Percentiles rank a stretch among this genome's conserved stretches.
Evolutionary conservation across 2,329 filamentous ascomycete species (phyloP).

Genomic region (Monosporascus sp.): DNA sequence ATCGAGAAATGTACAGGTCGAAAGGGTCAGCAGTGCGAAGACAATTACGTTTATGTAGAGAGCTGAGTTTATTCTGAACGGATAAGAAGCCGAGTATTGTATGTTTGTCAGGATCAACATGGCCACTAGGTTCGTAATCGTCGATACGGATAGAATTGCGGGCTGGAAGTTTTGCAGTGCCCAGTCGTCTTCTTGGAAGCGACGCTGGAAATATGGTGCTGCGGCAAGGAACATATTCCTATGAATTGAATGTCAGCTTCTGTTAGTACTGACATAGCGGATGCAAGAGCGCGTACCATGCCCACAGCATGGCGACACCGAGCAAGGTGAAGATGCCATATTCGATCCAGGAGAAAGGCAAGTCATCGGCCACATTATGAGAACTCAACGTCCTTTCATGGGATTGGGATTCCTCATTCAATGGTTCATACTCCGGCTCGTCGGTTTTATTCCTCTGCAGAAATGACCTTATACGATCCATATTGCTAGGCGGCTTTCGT

Average conservation of each 20-base stretch:
- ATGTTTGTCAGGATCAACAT: slow-evolving; percentile 74
- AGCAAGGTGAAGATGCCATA: slow-evolving; percentile 81
- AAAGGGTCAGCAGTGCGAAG: slow-evolving; percentile 74
- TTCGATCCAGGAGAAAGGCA: slow-evolving; percentile 75
- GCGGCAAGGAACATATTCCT: slow-evolving; percentile 98
- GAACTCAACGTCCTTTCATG: slow-evolving; percentile 12
- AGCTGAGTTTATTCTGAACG: slow-evolving; percentile 73
- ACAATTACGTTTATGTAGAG: slow-evolving; percentile 71
- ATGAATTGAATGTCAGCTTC: not conserved
- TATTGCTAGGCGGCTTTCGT: slow-evolving; percentile 8
- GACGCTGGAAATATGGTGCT: slow-evolving; percentile 83
- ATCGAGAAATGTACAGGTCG: slow-evolving; percentile 63
- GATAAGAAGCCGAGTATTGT: slow-evolving; percentile 80
- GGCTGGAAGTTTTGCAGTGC: slow-evolving; percentile 82
- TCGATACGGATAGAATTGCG: slow-evolving; percentile 80
- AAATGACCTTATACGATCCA: slow-evolving; percentile 35
- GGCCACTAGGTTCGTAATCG: slow-evolving; percentile 70
- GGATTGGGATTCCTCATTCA: slow-evolving; percentile 21
- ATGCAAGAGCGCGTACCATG: slow-evolving; percentile 59
- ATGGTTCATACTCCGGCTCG: slow-evolving; percentile 28
- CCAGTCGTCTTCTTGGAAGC: slow-evolving; percentile 66
- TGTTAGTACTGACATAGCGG: not conserved
- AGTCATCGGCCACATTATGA: slow-evolving; percentile 30
- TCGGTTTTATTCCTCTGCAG: slow-evolving; percentile 26
- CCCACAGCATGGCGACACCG: slow-evolving; percentile 94